phyloP scores from a whole-genome alignment of 768 basidiomycete genomes.

The Agrocybe pediades region DNA sequence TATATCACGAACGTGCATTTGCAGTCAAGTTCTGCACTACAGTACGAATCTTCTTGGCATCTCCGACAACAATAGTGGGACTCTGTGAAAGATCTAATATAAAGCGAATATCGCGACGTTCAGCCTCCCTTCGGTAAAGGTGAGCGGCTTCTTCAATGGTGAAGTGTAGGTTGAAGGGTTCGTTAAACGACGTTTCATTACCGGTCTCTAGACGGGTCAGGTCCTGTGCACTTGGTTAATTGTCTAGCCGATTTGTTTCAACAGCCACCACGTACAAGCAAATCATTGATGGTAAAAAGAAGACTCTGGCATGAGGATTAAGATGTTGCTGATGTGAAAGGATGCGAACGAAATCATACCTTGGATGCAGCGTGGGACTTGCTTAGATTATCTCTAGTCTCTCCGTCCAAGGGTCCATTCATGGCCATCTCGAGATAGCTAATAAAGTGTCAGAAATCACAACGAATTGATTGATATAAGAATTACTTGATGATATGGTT shows the following conservation, averaged over 20 bases:
- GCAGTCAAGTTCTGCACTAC: constrained; percentile 79
- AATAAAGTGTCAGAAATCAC: background rate
- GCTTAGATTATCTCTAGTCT: constrained; percentile 73
- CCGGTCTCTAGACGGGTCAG: constrained; percentile 78
- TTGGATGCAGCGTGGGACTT: constrained; percentile 78
- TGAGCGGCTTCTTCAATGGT: constrained; percentile 63
- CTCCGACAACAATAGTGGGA: constrained; percentile 68
- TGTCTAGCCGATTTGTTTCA: background rate
- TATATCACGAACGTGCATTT: constrained; percentile 57
- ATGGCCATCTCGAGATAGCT: constrained; percentile 83
- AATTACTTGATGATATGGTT: constrained; percentile 83
- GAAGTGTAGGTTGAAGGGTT: constrained; percentile 68
- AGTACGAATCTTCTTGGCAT: constrained; percentile 71
- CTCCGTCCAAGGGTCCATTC: constrained; percentile 69
- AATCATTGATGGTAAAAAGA: constrained; percentile 82
- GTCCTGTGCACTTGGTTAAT: constrained; percentile 41
- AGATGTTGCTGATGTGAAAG: background rate
- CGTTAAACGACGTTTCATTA: constrained; percentile 72
- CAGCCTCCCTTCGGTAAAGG: constrained; percentile 68
- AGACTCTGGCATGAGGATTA: constrained; percentile 46
- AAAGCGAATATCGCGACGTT: constrained; percentile 61
- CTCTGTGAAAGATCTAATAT: constrained; percentile 52
- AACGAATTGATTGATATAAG: background rate
- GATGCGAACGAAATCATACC: constrained; percentile 27
- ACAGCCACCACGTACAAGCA: constrained; percentile 45